Evolutionary conservation across 2,329 filamentous ascomycete genomes (phyloP).

Genomic region (Aspergillus spinulosporus): DNA sequence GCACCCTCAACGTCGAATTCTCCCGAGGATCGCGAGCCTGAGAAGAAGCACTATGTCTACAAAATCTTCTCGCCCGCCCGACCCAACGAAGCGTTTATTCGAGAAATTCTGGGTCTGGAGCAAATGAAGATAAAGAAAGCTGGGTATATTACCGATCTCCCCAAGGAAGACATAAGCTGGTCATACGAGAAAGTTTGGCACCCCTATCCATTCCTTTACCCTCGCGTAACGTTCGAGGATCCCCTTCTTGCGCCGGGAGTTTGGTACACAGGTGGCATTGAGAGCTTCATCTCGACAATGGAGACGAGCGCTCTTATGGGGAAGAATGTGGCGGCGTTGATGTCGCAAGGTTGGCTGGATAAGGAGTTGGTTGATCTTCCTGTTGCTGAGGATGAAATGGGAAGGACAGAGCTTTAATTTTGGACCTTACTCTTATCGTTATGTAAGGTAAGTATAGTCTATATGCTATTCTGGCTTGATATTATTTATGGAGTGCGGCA

Average conservation of each 20-base stretch:
- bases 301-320: slow-evolving; percentile 93
- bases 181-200: slow-evolving; percentile 75
- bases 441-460: background rate
- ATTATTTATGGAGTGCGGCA: too few species aligned
- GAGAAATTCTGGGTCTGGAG: slow-evolving; percentile 49
- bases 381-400: background rate
- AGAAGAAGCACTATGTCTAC: slow-evolving; percentile 58
- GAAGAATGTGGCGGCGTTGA: slow-evolving; percentile 58
- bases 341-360: slow-evolving; percentile 54
- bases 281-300: slow-evolving; percentile 96
- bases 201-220: slow-evolving; percentile 82
- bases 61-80: slow-evolving; percentile 64
- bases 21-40: slow-evolving; percentile 37
- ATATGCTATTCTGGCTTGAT: background rate
- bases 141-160: slow-evolving; percentile 34
- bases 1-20: slow-evolving; percentile 65
- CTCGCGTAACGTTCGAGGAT: slow-evolving; percentile 84
- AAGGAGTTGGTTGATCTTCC: slow-evolving; percentile 10
- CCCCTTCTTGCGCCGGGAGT: slow-evolving; percentile 58
- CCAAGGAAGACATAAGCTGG: slow-evolving; percentile 65
- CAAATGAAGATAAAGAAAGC: slow-evolving; percentile 10
- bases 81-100: slow-evolving; percentile 50
- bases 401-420: slow-evolving; percentile 16
- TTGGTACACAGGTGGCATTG: slow-evolving; percentile 69
- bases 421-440: background rate